Conservation (phyloP, 768 basidiomycete genomes). For the Lactarius hengduanensis region DNA sequence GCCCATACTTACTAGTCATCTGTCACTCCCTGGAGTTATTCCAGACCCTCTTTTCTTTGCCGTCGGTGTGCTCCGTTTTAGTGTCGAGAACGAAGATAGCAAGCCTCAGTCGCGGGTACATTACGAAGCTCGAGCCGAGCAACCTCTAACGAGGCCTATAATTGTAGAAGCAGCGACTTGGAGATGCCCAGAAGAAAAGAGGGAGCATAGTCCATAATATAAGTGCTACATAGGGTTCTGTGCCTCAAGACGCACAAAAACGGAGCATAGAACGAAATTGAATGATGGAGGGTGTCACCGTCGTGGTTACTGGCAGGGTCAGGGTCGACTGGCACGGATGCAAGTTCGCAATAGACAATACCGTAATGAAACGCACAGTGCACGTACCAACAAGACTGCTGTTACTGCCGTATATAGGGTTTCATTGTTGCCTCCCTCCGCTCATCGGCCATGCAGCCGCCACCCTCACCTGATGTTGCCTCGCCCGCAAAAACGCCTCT, state of each 20-base stretch:
- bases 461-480: constrained; percentile 12
- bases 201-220: background rate
- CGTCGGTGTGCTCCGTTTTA: background rate
- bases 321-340: no score
- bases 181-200: background rate
- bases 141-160: background rate
- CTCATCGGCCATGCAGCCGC: constrained; percentile 15
- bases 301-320: no score
- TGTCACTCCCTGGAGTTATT: background rate
- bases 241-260: no score
- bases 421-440: background rate
- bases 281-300: no score
- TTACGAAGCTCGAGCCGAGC: background rate
- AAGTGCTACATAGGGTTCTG: no score
- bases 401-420: no score
- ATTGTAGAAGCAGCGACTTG: background rate
- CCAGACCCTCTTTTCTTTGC: background rate
- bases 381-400: background rate
- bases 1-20: background rate
- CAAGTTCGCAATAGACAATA: background rate
- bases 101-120: background rate
- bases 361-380: background rate
- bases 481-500: constrained; percentile 42
- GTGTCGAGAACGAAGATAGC: background rate
- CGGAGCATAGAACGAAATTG: no score